A percentile compares a stretch with the other conserved stretches of the same genome.
These are phyloP conservation scores for Mortierella sp. DNA, from an alignment of 371 early-diverging fungal genomes.

Conservation along the genomic window DNA sequence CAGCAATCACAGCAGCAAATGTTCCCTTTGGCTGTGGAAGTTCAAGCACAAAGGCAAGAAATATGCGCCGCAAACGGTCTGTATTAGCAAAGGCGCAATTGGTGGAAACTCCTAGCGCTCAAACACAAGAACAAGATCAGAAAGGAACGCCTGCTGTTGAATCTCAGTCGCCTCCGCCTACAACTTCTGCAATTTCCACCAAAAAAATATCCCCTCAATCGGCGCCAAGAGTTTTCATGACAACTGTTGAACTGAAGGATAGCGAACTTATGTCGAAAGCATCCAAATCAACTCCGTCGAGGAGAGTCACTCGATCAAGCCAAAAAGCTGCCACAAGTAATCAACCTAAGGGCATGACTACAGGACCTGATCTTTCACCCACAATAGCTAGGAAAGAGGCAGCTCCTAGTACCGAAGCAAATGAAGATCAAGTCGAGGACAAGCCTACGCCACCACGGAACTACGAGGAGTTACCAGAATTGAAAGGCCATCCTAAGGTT, in stretches of 20 bases:
- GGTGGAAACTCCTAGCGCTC: background rate
- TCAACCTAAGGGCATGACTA: background rate
- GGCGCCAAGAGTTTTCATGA: slow-evolving; percentile 37
- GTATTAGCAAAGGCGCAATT: background rate
- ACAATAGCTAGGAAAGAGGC: background rate
- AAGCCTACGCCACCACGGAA: slow-evolving; percentile 1
- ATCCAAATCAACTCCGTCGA: background rate
- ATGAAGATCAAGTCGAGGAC: slow-evolving; percentile 5
- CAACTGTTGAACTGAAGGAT: slow-evolving; percentile 34
- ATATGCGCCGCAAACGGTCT: slow-evolving; percentile 3
- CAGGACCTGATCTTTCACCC: background rate
- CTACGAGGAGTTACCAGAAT: slow-evolving; percentile 23
- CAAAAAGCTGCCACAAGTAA: background rate
- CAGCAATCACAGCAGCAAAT: background rate
- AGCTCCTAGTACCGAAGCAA: background rate
- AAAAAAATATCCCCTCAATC: background rate
- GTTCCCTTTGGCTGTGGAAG: slow-evolving; percentile 10
- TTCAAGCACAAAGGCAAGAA: slow-evolving; percentile 10
- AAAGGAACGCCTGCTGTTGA: too few species aligned
- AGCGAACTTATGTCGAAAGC: background rate
- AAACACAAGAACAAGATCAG: background rate
- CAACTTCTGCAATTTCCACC: background rate
- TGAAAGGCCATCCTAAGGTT: slow-evolving; percentile 15
- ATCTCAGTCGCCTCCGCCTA: background rate
- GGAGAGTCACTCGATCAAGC: slow-evolving; percentile 6